Conservation (phyloP, 305 asterid species). For the Rubia balearica region DNA sequence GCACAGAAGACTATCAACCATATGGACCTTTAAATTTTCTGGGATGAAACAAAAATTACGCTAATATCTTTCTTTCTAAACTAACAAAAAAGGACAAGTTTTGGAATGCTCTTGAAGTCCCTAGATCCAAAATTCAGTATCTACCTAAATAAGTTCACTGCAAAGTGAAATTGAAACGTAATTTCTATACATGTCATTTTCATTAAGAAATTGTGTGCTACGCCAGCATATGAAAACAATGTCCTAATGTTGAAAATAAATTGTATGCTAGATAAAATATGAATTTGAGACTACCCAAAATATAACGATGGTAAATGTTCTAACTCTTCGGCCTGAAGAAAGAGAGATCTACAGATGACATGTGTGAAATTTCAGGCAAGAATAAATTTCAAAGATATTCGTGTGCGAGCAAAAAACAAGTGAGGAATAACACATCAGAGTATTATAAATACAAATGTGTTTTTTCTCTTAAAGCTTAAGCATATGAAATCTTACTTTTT, state of each 20-base stretch:
- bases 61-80: no score
- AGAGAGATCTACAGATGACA: neutral
- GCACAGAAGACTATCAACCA: neutral
- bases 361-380: neutral
- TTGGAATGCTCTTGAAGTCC: neutral
- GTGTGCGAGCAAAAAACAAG: neutral
- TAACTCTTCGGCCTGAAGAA: neutral
- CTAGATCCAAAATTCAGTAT: neutral
- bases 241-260: neutral
- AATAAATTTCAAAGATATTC: neutral
- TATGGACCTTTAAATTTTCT: neutral
- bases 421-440: neutral
- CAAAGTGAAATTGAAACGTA: neutral
- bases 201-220: neutral
- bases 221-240: neutral
- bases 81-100: no score
- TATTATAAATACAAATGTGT: neutral
- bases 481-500: conserved; percentile 42
- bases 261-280: neutral
- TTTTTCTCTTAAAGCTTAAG: neutral
- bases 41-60: neutral
- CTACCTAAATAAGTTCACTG: no score
- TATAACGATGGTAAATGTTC: neutral
- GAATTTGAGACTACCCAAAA: neutral
- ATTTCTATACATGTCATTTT: neutral